phyloP scores from a whole-genome alignment of 73 alveolate genomes.

The Chromera velia region DNA sequence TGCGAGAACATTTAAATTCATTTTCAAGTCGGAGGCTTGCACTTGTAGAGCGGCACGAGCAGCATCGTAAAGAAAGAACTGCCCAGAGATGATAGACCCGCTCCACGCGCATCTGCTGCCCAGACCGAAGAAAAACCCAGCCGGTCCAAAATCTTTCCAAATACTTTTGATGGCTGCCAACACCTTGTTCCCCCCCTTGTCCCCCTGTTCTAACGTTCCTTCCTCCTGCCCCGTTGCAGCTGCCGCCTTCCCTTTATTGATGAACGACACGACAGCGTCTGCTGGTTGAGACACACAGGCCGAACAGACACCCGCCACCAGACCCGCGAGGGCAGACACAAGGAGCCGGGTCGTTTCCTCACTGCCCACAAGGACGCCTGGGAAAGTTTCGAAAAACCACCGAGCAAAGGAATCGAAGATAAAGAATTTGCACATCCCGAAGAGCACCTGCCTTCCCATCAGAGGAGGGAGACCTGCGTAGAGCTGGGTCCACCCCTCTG shows the following conservation, averaged over 20 bases:
- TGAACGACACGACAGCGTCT: conserved; percentile 19
- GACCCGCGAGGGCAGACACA: conserved; percentile 25
- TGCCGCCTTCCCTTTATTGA: conserved; percentile 4
- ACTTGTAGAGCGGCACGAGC: no score
- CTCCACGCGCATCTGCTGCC: conserved; percentile 39
- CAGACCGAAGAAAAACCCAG: conserved; percentile 31
- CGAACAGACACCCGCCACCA: conserved; percentile 25
- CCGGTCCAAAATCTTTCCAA: background rate
- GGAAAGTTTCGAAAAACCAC: conserved; percentile 18
- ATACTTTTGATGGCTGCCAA: background rate
- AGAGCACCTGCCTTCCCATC: conserved; percentile 30
- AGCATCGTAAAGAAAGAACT: background rate
- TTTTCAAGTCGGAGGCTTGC: no score
- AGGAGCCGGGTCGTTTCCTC: conserved; percentile 1
- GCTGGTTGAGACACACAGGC: conserved; percentile 41
- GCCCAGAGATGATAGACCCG: background rate
- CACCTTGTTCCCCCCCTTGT: background rate
- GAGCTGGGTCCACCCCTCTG: conserved; percentile 17
- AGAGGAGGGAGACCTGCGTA: conserved; percentile 23
- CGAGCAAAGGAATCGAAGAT: conserved; percentile 39
- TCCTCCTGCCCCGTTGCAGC: background rate
- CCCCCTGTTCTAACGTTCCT: background rate
- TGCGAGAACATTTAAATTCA: no score
- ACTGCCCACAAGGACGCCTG: no score
- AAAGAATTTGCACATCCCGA: conserved; percentile 43